Evolutionary conservation across 306 rosid genomes (phyloP).

Genomic region (Quercus suber): DNA sequence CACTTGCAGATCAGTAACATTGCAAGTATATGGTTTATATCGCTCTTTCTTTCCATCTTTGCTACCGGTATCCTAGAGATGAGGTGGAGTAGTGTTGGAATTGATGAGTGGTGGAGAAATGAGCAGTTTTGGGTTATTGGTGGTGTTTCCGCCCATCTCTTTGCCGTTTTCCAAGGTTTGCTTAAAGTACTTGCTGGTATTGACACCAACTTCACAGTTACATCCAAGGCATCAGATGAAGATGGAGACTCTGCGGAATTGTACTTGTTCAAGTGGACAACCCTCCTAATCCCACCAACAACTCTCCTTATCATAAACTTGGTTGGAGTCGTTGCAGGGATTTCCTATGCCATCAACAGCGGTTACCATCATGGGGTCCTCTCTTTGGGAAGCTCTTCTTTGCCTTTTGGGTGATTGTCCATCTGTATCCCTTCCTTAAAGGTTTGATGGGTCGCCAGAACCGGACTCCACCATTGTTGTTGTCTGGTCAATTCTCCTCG

Average conservation of each 20-base stretch:
- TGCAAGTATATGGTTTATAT: constrained; percentile 93
- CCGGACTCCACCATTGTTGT: constrained; percentile 86
- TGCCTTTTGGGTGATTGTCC: constrained; percentile 97
- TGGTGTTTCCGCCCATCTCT: constrained; percentile 93
- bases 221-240: constrained; percentile 95
- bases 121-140: constrained; percentile 99
- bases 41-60: constrained; percentile 94
- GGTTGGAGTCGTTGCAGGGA: constrained; percentile 91
- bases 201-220: constrained; percentile 97
- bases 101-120: constrained; percentile 99
- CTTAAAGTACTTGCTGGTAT: constrained; percentile 95
- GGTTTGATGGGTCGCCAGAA: constrained; percentile 99
- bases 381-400: constrained; percentile 95
- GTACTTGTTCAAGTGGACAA: constrained; percentile 98
- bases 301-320: constrained; percentile 89
- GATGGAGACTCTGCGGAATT: constrained; percentile 86
- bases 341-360: constrained; percentile 86
- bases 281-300: constrained; percentile 92
- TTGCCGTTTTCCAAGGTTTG: constrained; percentile 89
- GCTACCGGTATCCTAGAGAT: constrained; percentile 97
- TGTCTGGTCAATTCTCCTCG: constrained; percentile 90
- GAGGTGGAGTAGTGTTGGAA: constrained; percentile 99
- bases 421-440: constrained; percentile 94
- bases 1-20: constrained; percentile 86
- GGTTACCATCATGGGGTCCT: constrained; percentile 99